Base-by-base conservation (phyloP, 1,284 basidiomycete species). In the Marasmius oreades region DNA sequence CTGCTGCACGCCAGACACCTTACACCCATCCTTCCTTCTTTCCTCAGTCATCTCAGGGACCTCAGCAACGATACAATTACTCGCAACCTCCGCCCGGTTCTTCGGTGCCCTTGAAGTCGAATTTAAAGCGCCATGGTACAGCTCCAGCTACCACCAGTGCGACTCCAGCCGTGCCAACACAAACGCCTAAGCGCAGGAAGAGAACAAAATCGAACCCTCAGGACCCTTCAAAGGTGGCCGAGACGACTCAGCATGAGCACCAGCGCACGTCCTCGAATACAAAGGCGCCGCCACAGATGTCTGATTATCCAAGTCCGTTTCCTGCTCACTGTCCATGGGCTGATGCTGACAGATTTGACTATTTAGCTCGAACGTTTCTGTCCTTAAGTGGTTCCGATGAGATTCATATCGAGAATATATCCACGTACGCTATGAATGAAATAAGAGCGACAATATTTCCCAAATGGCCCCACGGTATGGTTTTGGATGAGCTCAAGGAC, bases 301-400 rank as follows among this genome's bases (percentile, higher is more conserved):
- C 54, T 28, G 52, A 54, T 34, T 37, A 56, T 39, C 53, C 58
- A 11, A 54, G 58, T 62, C 55, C 50, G 56, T 61, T 8, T 28
- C 46, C 24, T 11, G 10, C 12, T 48, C 48, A 28, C 18, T 33
- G 20, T 22, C 33, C 14, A 8, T 33, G 47, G n/a, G 14, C 31
- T 36, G 8, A 55, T 10, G 37, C 47, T 36, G 26, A 58, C 55
- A 53, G 42, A 52, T 51, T 31, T 39, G 48, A 36, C 57, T 31
- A 43, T 51, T 36, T 43, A 84, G 83, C 77, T 55, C 80, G 84
- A 61, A 75, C 84, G 73, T 80, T 84, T 61, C 70, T 85, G 53
- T 77, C 81, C 26, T 81, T 85, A 60, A 74, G 76, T 59, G 76
- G 74, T 34, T 75, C 73, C 55, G 77, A 76, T 59, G 77, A 79